These are phyloP conservation scores for Diospyros kaki DNA, from an alignment of 148 eudicot species.

Conservation along the genomic window DNA sequence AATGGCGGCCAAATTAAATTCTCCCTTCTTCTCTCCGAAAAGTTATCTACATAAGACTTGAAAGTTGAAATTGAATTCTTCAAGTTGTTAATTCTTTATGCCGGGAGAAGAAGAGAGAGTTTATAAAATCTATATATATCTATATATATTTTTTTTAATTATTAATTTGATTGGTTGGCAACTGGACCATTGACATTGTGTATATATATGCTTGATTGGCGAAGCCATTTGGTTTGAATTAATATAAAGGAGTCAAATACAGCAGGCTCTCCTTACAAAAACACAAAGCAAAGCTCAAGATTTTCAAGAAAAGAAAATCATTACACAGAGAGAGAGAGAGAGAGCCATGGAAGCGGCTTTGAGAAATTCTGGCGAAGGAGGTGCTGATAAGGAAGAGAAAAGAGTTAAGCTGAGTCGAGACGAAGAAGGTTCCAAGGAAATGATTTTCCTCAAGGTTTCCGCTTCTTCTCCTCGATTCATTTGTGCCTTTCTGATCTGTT, in stretches of 20 bases:
- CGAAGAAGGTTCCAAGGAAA: conserved; percentile 21
- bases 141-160: no score
- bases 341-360: conserved; percentile 24
- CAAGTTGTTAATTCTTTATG: conserved; percentile 21
- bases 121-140: background rate
- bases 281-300: background rate
- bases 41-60: conserved; percentile 30
- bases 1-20: conserved; percentile 17
- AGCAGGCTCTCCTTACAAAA: conserved; percentile 24
- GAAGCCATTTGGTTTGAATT: conserved; percentile 18
- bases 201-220: conserved; percentile 18
- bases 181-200: conserved; percentile 36
- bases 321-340: conserved; percentile 13
- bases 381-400: conserved; percentile 24
- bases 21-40: conserved; percentile 21
- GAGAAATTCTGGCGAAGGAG: conserved; percentile 16
- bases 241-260: conserved; percentile 22
- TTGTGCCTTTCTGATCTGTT: background rate
- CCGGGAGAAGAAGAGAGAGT: background rate
- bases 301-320: background rate
- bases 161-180: conserved; percentile 10
- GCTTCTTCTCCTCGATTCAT: background rate
- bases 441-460: conserved; percentile 23
- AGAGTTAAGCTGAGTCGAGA: conserved; percentile 17
- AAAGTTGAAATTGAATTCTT: conserved; percentile 58